Evolutionary conservation across 2,329 filamentous ascomycete species (phyloP).

Genomic region (Pseudophaeomoniella oleicola): DNA sequence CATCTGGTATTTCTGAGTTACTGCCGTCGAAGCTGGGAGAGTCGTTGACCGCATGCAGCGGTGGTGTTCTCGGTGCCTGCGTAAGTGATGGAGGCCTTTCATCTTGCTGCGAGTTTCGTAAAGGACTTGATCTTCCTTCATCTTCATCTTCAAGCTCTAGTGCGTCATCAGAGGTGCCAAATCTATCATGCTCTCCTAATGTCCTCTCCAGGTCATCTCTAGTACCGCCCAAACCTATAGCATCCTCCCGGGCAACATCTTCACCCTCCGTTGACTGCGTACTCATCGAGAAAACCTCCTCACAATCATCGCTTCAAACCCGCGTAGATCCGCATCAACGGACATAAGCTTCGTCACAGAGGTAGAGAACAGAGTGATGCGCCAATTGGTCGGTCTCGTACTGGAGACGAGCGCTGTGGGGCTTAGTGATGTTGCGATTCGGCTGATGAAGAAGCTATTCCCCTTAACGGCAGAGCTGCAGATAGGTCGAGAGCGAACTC

Average conservation of each 20-base stretch:
- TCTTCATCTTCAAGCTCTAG: neutral
- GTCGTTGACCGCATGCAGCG: conserved; percentile 7
- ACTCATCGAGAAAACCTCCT: neutral
- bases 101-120: neutral
- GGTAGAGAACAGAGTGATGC: too few relatives aligned
- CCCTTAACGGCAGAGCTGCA: too few relatives aligned
- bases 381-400: too few relatives aligned
- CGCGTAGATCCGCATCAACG: neutral
- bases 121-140: neutral
- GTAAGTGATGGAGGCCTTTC: conserved; percentile 7
- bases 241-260: neutral
- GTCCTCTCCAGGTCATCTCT: neutral
- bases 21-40: conserved; percentile 47
- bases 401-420: too few relatives aligned
- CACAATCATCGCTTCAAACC: neutral
- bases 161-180: neutral
- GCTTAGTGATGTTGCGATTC: too few relatives aligned
- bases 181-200: neutral
- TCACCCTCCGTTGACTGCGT: neutral
- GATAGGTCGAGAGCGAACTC: too few relatives aligned
- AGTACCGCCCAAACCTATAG: neutral
- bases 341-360: too few relatives aligned
- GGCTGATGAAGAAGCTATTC: too few relatives aligned
- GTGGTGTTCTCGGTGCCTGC: neutral
- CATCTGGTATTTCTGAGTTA: conserved; percentile 63